Evolutionary conservation across 139 green algal genomes (phyloP), one percentile per base, ranked within the genome.

Genomic region (Asterochloris sp.): DNA sequence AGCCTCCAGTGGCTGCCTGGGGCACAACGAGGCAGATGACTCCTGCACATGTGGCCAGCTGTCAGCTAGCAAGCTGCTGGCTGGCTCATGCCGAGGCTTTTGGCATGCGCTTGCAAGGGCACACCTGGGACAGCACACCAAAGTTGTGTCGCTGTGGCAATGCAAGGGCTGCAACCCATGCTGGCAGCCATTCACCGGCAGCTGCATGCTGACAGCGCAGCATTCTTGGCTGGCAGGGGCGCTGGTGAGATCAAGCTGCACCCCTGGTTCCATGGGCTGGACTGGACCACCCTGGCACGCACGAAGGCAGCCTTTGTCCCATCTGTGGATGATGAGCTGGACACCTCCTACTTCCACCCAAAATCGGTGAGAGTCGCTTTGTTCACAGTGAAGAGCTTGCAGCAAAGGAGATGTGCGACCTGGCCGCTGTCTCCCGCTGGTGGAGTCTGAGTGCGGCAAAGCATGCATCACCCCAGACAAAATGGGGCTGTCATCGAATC

Each of bases 211-310:
- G 38, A 54, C 38, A 54, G 38, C 2, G 38, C 38, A 54, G 38
- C 38, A 54, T 54, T 54, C 38, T 54, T 54, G 38, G 38, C 38
- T 54, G 38, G 38, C 38, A 54, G 69, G 66, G 86, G 89, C n/a
- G 92, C 90, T 68, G 88, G 84, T 23, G 93, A 97, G 78, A 87
- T 98, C 69, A 97, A 98, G 91, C 83, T 94, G 83, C 94, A 97
- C 84, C 89, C 90, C 73, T 98, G 89, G 88, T 98, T 97, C 85
- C 71, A 74, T 21, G 91, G 90, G 16, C 84, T 97, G 38, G 89
- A 97, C 86, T 97, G 94, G 94, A 80, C 85, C n/a, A 87, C 78
- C 67, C 85, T 97, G 62, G 88, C 90, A 8, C 78, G 88, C 23
- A 87, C 88, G 67, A 96, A 97, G 83, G 93, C 92, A 13, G 91